These are phyloP conservation scores for Cenchrus purpureus DNA, from an alignment of 176 grass and related monocot genomes.

Conservation along the genomic window DNA sequence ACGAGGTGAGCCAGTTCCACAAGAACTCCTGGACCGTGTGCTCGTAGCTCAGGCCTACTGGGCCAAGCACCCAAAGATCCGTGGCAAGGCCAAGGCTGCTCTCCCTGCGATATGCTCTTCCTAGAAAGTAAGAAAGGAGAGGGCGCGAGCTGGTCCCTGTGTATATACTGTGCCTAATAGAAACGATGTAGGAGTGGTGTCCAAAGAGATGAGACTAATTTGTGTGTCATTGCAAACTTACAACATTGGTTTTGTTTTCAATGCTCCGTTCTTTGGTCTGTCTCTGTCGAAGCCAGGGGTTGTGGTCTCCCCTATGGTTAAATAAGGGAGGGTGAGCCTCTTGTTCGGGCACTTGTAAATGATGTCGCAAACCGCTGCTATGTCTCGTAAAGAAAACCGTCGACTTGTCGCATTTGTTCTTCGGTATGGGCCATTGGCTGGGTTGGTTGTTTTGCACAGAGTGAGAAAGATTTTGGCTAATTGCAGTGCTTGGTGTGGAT, in stretches of 20 bases:
- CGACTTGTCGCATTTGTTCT: neutral
- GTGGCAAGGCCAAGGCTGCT: constrained; percentile 43
- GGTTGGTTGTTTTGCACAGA: too few species aligned
- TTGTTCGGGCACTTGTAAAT: constrained; percentile 60
- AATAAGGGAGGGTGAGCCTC: constrained; percentile 33
- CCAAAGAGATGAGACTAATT: constrained; percentile 35
- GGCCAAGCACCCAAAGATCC: constrained; percentile 63
- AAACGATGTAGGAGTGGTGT: constrained; percentile 22
- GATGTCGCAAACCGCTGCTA: neutral
- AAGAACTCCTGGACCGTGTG: constrained; percentile 75
- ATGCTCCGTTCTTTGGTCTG: neutral
- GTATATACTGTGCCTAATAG: constrained; percentile 52
- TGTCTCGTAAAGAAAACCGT: constrained; percentile 1
- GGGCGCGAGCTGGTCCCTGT: constrained; percentile 34
- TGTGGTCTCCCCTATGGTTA: constrained; percentile 40
- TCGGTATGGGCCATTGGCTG: neutral
- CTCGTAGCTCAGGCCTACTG: constrained; percentile 73
- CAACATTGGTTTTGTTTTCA: constrained; percentile 30
- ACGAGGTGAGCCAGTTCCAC: constrained; percentile 73
- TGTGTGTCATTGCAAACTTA: constrained; percentile 39
- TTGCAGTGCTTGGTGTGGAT: too few species aligned
- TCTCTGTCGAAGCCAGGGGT: constrained; percentile 36
- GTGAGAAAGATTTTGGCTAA: too few species aligned
- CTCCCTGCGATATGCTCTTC: constrained; percentile 39
- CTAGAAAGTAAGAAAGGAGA: neutral